Evolutionary conservation across 2,329 filamentous ascomycete genomes (phyloP).

Genomic region (Fusarium sp.): DNA sequence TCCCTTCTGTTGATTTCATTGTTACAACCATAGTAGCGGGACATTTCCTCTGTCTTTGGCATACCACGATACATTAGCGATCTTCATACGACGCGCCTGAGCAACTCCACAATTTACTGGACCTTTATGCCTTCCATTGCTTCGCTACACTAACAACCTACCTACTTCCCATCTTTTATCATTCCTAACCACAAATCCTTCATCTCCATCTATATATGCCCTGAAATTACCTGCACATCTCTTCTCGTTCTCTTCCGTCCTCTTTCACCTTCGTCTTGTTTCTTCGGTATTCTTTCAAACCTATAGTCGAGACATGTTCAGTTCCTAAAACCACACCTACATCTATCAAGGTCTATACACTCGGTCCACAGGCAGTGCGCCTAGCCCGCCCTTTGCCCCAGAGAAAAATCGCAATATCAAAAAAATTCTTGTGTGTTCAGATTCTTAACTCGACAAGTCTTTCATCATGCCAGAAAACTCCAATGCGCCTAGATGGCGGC

Average conservation of each 20-base stretch:
- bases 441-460: not conserved
- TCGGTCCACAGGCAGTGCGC: not conserved
- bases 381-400: not conserved
- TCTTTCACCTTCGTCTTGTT: not conserved
- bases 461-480: conserved; percentile 33
- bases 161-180: not conserved
- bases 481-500: conserved; percentile 30
- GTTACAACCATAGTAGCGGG: not conserved
- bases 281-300: not conserved
- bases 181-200: not conserved
- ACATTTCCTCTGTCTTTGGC: not conserved
- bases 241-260: not conserved
- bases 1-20: not conserved
- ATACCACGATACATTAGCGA: not conserved
- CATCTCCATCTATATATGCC: not conserved
- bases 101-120: conserved; percentile 20
- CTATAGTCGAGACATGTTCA: conserved; percentile 9
- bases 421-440: not conserved
- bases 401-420: not conserved
- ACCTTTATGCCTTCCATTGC: conserved; percentile 17
- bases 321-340: not conserved
- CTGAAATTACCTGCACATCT: not conserved
- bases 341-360: conserved; percentile 14
- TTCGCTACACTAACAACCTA: conserved; percentile 3
- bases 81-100: not conserved